Evolutionary conservation across 768 basidiomycete genomes (phyloP).

Genomic region (Russula sp.): DNA sequence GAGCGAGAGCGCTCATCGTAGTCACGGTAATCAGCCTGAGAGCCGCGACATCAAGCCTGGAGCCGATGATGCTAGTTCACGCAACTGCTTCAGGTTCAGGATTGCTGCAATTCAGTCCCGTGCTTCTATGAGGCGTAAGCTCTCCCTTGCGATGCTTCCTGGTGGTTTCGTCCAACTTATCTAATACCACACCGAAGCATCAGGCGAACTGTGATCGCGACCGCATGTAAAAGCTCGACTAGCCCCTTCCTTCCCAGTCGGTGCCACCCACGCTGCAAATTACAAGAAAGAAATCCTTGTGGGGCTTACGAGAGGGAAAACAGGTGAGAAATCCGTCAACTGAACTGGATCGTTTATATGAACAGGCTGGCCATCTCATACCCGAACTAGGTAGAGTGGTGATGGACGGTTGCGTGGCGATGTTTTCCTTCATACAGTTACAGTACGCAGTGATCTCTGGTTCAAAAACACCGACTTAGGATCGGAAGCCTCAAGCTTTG

Average conservation of each 20-base stretch:
- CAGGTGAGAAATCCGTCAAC: slow-evolving; percentile 67
- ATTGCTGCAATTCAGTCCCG: slow-evolving; percentile 85
- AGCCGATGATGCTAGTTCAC: slow-evolving; percentile 76
- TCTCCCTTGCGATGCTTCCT: not conserved
- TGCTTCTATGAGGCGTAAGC: slow-evolving; percentile 66
- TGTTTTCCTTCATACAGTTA: slow-evolving; percentile 45
- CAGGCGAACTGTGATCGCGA: slow-evolving; percentile 71
- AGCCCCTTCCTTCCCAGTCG: slow-evolving; percentile 61
- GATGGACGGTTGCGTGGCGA: slow-evolving; percentile 67
- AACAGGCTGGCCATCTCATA: slow-evolving; percentile 71
- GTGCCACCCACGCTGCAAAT: slow-evolving; percentile 73
- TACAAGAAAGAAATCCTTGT: slow-evolving; percentile 84
- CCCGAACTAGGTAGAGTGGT: slow-evolving; percentile 68
- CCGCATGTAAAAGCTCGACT: slow-evolving; percentile 80
- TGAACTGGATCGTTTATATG: slow-evolving; percentile 84
- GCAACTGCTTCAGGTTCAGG: slow-evolving; percentile 88
- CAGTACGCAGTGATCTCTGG: not conserved
- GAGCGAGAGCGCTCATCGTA: too few species aligned
- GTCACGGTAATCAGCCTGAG: slow-evolving; percentile 28
- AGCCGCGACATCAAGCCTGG: slow-evolving; percentile 63
- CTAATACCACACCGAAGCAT: not conserved
- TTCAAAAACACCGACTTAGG: slow-evolving; percentile 37
- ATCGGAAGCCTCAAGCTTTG: slow-evolving; percentile 37
- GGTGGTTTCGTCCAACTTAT: slow-evolving; percentile 8
- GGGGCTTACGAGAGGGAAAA: slow-evolving; percentile 60